These are phyloP conservation scores for Suillus fuscotomentosus DNA, from an alignment of 768 basidiomycete genomes.

Conservation along the genomic window DNA sequence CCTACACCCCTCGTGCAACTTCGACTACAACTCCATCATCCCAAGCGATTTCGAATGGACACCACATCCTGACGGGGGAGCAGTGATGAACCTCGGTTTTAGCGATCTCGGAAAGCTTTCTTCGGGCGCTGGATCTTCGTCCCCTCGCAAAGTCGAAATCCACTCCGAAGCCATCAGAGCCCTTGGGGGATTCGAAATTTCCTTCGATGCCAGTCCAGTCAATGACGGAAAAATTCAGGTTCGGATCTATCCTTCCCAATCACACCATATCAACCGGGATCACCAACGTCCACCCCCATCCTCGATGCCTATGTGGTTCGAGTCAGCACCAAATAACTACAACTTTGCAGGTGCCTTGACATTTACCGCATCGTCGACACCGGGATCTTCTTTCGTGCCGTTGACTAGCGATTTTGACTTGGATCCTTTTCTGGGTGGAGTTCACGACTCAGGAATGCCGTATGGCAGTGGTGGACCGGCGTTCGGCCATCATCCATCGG, in stretches of 20 bases:
- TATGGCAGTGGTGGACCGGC: slow-evolving; percentile 23
- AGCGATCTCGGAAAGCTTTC: slow-evolving; percentile 36
- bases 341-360: slow-evolving; percentile 18
- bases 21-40: slow-evolving; percentile 39
- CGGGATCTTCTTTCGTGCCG: slow-evolving; percentile 34
- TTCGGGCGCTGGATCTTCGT: slow-evolving; percentile 31
- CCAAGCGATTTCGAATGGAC: slow-evolving; percentile 59
- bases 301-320: slow-evolving; percentile 27
- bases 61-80: slow-evolving; percentile 31
- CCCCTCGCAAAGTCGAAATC: slow-evolving; percentile 50
- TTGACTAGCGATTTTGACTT: slow-evolving; percentile 7
- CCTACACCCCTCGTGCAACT: slow-evolving; percentile 44
- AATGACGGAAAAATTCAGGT: slow-evolving; percentile 74
- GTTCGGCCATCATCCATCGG: slow-evolving; percentile 27
- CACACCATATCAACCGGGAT: slow-evolving; percentile 19
- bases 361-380: slow-evolving; percentile 33
- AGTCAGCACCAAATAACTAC: slow-evolving; percentile 9
- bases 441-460: slow-evolving; percentile 23
- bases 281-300: slow-evolving; percentile 14
- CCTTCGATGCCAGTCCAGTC: slow-evolving; percentile 63
- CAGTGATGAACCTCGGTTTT: slow-evolving; percentile 49
- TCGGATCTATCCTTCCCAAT: slow-evolving; percentile 62
- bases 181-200: slow-evolving; percentile 64
- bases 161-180: slow-evolving; percentile 44
- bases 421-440: slow-evolving; percentile 11